Evolutionary conservation across 495 filamentous ascomycete species (phyloP), one percentile per base, ranked within the genome.

Genomic region (Lophiotrema nucula): DNA sequence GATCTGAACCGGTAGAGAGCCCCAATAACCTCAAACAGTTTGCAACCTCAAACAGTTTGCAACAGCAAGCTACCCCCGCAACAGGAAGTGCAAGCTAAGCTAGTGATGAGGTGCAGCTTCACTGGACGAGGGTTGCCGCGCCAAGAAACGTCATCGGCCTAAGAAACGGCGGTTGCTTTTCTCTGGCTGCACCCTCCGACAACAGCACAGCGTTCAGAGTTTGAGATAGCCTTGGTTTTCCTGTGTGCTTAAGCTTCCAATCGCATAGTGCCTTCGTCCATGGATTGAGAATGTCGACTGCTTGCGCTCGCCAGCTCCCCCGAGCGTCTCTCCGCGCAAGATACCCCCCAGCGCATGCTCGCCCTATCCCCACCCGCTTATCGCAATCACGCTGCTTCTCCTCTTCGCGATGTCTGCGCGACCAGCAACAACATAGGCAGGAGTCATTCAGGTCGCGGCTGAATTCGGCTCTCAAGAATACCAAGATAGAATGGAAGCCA

Each of bases 401-500:
- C 22, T 63, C 65, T 12, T 74, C 76, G 1, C 72, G 74, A 47
- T 69, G 60, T 26, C 71, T 72, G 60, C 63, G 62, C 42, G 62
- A 76, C 39, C 76, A 74, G 46, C 54, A 72, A 71, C 55, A 64
- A 65, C 60, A 74, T 48, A 59, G 76, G 22, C 80, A 78, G 53
- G 79, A 82, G 31, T 81, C 85, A 4, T 92, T 89, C 71, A 69
- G 80, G 21, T 81, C 80, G 50, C 74, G 83, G 38, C 75, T 84
- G 58, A 82, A 81, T 45, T 77, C 81, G 37, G 87, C 85, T 8
- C 76, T 88, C 58, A 73, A 79, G 52, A 77, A 86, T 57, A 95
- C 88, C 25, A 93, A 86, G 64, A 81, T 96, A 47, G 82, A 88
- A 79, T 98, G 93, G 93, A 87, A 92, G 73, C 89, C 89, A n/a